Conservation (phyloP, 2,329 filamentous ascomycete species). For the Boeremia lycopersici region DNA sequence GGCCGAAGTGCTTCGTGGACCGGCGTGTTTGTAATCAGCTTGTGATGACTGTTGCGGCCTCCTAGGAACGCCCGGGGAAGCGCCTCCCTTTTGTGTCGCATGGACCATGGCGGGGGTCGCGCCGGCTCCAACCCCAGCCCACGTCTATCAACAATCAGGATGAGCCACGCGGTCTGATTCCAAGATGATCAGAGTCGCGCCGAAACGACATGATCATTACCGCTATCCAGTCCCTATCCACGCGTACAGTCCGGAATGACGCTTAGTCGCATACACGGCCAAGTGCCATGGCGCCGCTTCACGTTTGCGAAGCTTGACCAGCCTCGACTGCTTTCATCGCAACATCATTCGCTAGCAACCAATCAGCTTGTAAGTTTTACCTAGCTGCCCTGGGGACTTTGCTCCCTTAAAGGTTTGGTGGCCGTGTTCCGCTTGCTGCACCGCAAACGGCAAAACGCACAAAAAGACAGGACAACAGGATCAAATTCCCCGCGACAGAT, state of each 20-base stretch:
- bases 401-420: background rate
- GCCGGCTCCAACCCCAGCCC: background rate
- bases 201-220: background rate
- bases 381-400: background rate
- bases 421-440: background rate
- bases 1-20: background rate
- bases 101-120: too few species aligned
- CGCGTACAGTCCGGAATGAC: conserved; percentile 9
- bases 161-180: background rate
- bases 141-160: background rate
- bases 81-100: background rate
- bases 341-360: background rate
- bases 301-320: background rate
- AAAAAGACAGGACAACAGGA: background rate
- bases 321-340: background rate
- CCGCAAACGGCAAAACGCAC: conserved; percentile 3
- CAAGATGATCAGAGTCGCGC: background rate
- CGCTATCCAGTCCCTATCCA: background rate
- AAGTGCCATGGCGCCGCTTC: conserved; percentile 8
- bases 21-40: background rate
- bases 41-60: conserved; percentile 1
- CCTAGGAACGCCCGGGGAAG: conserved; percentile 6
- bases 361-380: background rate
- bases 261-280: conserved; percentile 4
- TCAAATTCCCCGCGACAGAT: background rate